Percentiles rank a stretch among this genome's conserved stretches.
These are phyloP conservation scores for Fusarium camptoceras DNA, from an alignment of 2,329 filamentous ascomycete genomes.

Conservation along the genomic window DNA sequence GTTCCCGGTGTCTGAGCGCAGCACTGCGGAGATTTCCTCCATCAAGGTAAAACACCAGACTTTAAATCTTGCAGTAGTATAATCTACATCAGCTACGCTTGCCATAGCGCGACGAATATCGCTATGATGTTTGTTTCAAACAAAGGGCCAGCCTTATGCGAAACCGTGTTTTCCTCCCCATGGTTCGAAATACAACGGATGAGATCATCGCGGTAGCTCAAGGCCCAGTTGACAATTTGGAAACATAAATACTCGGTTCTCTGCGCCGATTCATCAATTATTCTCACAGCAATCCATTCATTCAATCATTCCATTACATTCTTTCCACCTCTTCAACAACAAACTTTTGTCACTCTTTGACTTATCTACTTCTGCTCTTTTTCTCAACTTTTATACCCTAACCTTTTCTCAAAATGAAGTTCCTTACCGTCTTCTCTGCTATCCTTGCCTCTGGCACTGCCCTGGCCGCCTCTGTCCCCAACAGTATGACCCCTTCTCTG, in stretches of 20 bases:
- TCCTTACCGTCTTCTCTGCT: background rate
- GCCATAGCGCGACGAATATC: background rate
- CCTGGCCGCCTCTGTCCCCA: background rate
- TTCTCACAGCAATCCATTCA: background rate
- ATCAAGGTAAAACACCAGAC: background rate
- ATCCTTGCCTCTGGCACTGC: background rate
- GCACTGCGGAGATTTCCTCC: background rate
- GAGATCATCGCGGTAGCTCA: background rate
- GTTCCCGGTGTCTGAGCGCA: background rate
- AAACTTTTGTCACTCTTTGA: background rate
- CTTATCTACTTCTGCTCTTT: background rate
- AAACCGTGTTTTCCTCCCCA: background rate
- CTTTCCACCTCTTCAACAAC: background rate
- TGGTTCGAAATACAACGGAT: background rate
- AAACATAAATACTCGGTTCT: background rate
- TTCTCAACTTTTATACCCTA: background rate
- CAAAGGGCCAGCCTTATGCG: background rate
- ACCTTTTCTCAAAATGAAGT: background rate
- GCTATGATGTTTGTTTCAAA: slow-evolving; percentile 3
- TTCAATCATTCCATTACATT: background rate
- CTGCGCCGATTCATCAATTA: background rate
- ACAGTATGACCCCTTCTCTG: background rate
- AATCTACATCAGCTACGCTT: background rate
- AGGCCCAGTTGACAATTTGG: background rate
- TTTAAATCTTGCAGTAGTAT: background rate